Evolutionary conservation across 2,329 filamentous ascomycete genomes (phyloP).

Genomic region (Colletotrichum brevisporum): DNA sequence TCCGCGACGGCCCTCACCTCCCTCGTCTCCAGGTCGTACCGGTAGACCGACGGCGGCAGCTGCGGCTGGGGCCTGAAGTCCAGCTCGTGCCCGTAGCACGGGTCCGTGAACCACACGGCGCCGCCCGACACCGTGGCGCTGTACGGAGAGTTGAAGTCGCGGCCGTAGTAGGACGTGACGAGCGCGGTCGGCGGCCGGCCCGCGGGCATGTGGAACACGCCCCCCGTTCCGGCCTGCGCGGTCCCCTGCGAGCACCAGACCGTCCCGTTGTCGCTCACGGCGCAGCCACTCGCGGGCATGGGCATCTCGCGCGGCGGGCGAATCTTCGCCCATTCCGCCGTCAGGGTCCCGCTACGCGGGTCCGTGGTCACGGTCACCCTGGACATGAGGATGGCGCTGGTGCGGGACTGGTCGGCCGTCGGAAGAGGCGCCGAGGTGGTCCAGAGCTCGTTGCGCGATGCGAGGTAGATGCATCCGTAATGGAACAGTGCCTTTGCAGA

Average conservation of each 20-base stretch:
- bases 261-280: constrained; percentile 62
- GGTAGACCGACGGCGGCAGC: constrained; percentile 64
- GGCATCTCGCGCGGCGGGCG: constrained; percentile 58
- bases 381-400: constrained; percentile 62
- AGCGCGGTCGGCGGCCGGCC: constrained; percentile 49
- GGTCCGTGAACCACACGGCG: constrained; percentile 66
- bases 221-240: constrained; percentile 32
- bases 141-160: constrained; percentile 63
- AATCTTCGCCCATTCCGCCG: constrained; percentile 57
- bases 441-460: constrained; percentile 58
- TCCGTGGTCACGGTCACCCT: constrained; percentile 52
- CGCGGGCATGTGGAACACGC: constrained; percentile 37
- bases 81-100: constrained; percentile 58
- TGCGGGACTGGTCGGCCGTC: constrained; percentile 51
- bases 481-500: constrained; percentile 62
- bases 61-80: constrained; percentile 59
- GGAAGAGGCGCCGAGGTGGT: constrained; percentile 60
- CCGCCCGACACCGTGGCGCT: constrained; percentile 56
- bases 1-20: constrained; percentile 63
- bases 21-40: constrained; percentile 56
- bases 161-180: constrained; percentile 59
- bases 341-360: constrained; percentile 46
- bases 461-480: constrained; percentile 59
- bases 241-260: constrained; percentile 60
- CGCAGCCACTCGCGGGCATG: constrained; percentile 58